Conservation (phyloP, 441 rosid genomes). For the Brassica hybrid region DNA sequence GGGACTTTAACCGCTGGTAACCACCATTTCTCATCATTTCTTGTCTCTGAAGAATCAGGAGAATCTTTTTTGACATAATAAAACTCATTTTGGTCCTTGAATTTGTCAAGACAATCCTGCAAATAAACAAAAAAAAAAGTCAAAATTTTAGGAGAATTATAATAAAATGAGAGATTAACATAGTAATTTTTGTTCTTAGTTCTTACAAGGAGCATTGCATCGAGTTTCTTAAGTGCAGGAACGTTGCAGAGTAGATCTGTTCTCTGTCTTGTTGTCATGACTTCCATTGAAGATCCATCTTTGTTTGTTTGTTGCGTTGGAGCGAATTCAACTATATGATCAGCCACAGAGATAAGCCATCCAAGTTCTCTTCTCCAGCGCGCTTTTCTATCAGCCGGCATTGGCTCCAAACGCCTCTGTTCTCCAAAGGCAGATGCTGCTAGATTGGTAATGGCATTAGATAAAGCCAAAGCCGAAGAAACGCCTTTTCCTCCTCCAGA, state of each 20-base stretch:
- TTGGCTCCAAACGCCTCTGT: slow-evolving; percentile 77
- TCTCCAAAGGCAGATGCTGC: slow-evolving; percentile 96
- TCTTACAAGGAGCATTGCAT: slow-evolving; percentile 84
- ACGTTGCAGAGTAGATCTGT: slow-evolving; percentile 82
- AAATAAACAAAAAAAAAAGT: not conserved
- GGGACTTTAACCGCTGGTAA: slow-evolving; percentile 62
- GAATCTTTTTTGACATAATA: slow-evolving; percentile 42
- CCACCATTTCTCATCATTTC: slow-evolving; percentile 66
- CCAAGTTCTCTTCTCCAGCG: slow-evolving; percentile 88
- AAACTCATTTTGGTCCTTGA: slow-evolving; percentile 52
- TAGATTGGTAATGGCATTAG: slow-evolving; percentile 87
- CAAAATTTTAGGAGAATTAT: not conserved
- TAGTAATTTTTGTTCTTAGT: slow-evolving; percentile 1
- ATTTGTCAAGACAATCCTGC: slow-evolving; percentile 82
- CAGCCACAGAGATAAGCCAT: slow-evolving; percentile 81
- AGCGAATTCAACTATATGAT: slow-evolving; percentile 85
- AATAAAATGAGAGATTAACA: not conserved
- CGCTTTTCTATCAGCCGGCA: slow-evolving; percentile 69
- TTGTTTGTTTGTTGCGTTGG: slow-evolving; percentile 75
- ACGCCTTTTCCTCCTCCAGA: slow-evolving; percentile 99
- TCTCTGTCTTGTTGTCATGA: slow-evolving; percentile 82
- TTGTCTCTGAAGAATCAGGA: slow-evolving; percentile 30
- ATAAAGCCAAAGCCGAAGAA: slow-evolving; percentile 88
- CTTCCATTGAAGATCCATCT: slow-evolving; percentile 87
- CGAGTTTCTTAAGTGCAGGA: slow-evolving; percentile 86